Base-by-base conservation (phyloP, 1,284 basidiomycete species). In the Athelia psychrophila region DNA sequence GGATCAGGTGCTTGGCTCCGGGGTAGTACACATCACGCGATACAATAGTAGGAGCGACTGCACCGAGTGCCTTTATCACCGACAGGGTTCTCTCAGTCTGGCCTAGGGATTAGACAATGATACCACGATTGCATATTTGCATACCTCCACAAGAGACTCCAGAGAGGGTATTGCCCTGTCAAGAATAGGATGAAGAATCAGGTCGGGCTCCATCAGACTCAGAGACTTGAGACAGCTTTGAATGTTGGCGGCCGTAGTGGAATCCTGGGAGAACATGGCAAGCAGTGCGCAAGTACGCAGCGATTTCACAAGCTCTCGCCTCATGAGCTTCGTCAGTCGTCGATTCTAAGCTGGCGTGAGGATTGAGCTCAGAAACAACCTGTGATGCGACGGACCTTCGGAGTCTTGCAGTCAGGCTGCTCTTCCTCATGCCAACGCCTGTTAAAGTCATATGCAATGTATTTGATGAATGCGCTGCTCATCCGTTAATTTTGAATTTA, bases 231-330 rank as follows among this genome's bases (percentile, higher is more conserved):
- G 65, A 58, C 83, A 83, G 55, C 80, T 83, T 64, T 86, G 84
- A 50, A 88, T 81, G 60, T 88, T 87, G 25, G 73, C 66, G 25
- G 85, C 83, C 2, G 83, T 86, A 3, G 74, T 74, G 35, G 73
- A 72, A 59, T 88, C 88, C 67, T 91, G 90, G 27, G 91, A 92
- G 73, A 97, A 98, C 84, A 96, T 95, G 13, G 91, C 87, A 20
- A 96, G 77, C 20, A 97, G 75, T 0, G 88, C 85, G 23, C 95
- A 89, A 0, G 92, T 94, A 48, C 92, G 78, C 33, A 96, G 75
- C 33, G 82, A 87, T 58, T 88, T 86, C 19, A 95, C 92, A 44
- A 97, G 84, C 63, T 95, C 93, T 47, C 85, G 81, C 65, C 84
- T 89, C 82, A 97, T 96, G 47, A 76, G 70, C 20, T 76, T 77